phyloP scores from a whole-genome alignment of 306 rosid genomes.

The Abrus precatorius region DNA sequence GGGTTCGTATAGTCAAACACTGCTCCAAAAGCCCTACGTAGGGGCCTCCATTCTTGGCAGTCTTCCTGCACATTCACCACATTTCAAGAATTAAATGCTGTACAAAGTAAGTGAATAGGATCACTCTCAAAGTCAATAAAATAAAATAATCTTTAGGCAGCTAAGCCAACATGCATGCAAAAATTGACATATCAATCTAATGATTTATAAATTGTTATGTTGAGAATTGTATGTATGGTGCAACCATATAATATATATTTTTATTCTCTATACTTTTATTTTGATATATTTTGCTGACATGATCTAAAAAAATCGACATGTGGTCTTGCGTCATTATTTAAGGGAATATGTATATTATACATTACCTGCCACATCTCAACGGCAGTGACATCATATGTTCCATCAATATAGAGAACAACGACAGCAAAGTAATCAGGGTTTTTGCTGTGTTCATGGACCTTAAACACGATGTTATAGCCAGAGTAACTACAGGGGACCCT shows the following conservation, averaged over 20 bases:
- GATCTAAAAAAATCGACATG: no score
- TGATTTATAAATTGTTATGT: not conserved
- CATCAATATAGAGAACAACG: conserved; percentile 53
- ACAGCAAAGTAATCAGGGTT: conserved; percentile 73
- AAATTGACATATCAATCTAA: not conserved
- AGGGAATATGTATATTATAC: no score
- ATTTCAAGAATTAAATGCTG: conserved; percentile 11
- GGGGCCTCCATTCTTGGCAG: conserved; percentile 62
- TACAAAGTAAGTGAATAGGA: not conserved
- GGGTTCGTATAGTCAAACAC: conserved; percentile 75
- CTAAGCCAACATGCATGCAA: not conserved
- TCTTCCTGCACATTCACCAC: conserved; percentile 56
- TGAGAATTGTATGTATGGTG: not conserved
- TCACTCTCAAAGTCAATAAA: no score
- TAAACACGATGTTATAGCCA: conserved; percentile 51
- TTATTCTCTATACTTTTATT: no score
- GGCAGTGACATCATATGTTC: conserved; percentile 69
- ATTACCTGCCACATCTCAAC: conserved; percentile 68
- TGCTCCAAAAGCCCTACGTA: conserved; percentile 75
- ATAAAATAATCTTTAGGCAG: no score
- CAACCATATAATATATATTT: not conserved
- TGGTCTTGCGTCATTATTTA: no score
- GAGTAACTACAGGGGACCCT: conserved; percentile 62
- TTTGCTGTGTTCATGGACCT: conserved; percentile 71
- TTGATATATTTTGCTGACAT: no score